phyloP scores from a whole-genome alignment of 352 stramenopile species.

The Phytophthora cajani region DNA sequence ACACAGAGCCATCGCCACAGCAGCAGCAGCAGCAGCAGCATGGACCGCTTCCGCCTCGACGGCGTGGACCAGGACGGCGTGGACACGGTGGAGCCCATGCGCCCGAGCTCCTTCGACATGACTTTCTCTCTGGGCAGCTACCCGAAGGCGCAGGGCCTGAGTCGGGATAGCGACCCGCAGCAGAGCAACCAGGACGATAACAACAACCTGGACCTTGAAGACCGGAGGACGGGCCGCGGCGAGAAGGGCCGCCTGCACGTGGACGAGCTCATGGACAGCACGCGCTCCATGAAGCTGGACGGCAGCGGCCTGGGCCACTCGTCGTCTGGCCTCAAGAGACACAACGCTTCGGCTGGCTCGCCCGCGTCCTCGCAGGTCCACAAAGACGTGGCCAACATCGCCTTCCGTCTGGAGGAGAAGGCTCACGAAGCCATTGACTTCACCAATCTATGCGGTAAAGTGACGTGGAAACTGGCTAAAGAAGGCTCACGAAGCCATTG shows the following conservation, averaged over 20 bases:
- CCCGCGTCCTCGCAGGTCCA: constrained; percentile 36
- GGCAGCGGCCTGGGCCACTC: constrained; percentile 7
- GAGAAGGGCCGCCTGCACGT: constrained; percentile 60
- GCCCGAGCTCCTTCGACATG: constrained; percentile 90
- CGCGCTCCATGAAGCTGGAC: constrained; percentile 25
- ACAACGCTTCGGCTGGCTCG: constrained; percentile 25
- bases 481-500: constrained; percentile 73
- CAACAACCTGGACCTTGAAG: neutral
- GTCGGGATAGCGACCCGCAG: constrained; percentile 36
- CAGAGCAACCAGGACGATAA: constrained; percentile 33
- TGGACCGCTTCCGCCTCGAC: constrained; percentile 86
- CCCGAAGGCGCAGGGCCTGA: constrained; percentile 33
- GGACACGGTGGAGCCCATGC: constrained; percentile 85
- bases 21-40: constrained; percentile 20
- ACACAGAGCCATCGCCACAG: neutral
- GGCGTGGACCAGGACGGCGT: constrained; percentile 80
- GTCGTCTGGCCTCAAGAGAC: constrained; percentile 18
- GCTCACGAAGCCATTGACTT: constrained; percentile 71
- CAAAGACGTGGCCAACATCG: constrained; percentile 61
- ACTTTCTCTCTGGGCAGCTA: constrained; percentile 81
- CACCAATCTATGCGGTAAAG: constrained; percentile 59
- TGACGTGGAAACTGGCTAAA: constrained; percentile 84
- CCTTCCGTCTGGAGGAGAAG: constrained; percentile 73
- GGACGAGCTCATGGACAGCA: constrained; percentile 40
- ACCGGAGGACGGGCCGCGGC: constrained; percentile 24